A percentile compares a stretch with the other conserved stretches of the same genome.
phyloP scores from a whole-genome alignment of 2,329 filamentous ascomycete genomes.

The Calonectria pseudoturangicola region DNA sequence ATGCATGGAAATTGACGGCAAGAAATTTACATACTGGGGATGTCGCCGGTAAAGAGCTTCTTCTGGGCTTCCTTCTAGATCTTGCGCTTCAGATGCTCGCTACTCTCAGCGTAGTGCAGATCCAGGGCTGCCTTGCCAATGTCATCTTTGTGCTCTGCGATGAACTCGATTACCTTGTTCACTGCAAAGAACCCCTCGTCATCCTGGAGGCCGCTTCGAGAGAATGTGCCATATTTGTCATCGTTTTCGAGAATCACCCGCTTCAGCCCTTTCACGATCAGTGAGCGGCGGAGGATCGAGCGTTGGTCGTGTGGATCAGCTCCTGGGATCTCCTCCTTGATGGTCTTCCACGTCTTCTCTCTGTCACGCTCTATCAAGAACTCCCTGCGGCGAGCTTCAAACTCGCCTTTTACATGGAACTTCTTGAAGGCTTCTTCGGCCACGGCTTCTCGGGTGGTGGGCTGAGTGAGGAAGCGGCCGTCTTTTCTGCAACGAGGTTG shows the following conservation, averaged over 20 bases:
- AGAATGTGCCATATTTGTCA: conserved; percentile 59
- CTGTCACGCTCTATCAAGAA: conserved; percentile 65
- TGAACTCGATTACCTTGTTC: conserved; percentile 64
- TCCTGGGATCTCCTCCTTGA: conserved; percentile 61
- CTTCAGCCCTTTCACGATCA: conserved; percentile 66
- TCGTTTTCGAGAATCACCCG: conserved; percentile 70
- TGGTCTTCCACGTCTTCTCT: conserved; percentile 68
- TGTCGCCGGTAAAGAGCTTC: conserved; percentile 2
- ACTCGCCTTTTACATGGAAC: conserved; percentile 70
- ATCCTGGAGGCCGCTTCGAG: conserved; percentile 55
- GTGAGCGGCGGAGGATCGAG: conserved; percentile 57
- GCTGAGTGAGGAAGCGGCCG: conserved; percentile 58
- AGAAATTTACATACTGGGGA: not conserved
- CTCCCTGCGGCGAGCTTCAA: conserved; percentile 62
- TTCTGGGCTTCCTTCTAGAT: conserved; percentile 35
- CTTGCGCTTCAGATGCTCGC: conserved; percentile 27
- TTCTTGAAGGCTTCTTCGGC: conserved; percentile 70
- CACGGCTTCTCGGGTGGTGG: conserved; percentile 65
- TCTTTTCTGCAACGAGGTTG: conserved; percentile 70
- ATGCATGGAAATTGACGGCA: too few species aligned
- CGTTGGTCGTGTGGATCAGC: conserved; percentile 51
- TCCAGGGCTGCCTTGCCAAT: conserved; percentile 61
- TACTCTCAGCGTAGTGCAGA: conserved; percentile 47
- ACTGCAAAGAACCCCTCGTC: conserved; percentile 66
- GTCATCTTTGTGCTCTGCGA: conserved; percentile 61